Evolutionary conservation across 1,139 yeast species (phyloP), one percentile per base, ranked within the genome.

Genomic region (Petasospora fabianii): DNA sequence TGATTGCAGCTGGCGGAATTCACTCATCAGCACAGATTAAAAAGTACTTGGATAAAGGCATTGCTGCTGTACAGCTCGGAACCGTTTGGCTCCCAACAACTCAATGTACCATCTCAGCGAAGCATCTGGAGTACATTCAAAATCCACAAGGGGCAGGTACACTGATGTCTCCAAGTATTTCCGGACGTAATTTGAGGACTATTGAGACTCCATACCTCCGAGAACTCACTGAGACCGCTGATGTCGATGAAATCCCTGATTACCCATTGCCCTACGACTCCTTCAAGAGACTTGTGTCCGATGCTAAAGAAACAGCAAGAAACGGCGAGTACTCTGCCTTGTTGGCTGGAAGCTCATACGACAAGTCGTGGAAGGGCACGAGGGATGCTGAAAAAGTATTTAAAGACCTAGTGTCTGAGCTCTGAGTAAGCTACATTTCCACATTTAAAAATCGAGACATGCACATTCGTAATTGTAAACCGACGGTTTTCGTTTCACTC

Each of bases 1-100:
- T 72, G 4, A 54, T 74, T 9, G 68, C 75, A 1, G 66, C 77
- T 9, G 79, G 79, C 14, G 79, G 79, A 0, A 65, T 74, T 8
- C 55, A 59, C 43, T 60, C 61, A 41, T 52, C 61, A 1, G 21
- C 36, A 2, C 55, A 57, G 6, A 59, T 67, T 13, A 47, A 56
- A 4, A 42, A 41, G 4, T 61, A 59, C 38, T 42, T 72, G 3
- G 38, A 51, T 1, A 36, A 43, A 6, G 77, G 77, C 0, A 73
- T 75, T 2, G 62, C 68, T 8, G 76, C 68, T 1, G 75, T 69
- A 17, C 77, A 69, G 43, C 22, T 72, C 34, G 79, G 79, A 0
- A 68, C 76, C 0, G 62, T 62, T 1, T 72, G 71, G 50, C 57
- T 73, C 12, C 60, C 66, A 2, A 56, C 70, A 0, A 26, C 39